Evolutionary conservation across 164 flowering plant genomes (phyloP), one percentile per base, ranked within the genome.

Genomic region (Malania oleifera): DNA sequence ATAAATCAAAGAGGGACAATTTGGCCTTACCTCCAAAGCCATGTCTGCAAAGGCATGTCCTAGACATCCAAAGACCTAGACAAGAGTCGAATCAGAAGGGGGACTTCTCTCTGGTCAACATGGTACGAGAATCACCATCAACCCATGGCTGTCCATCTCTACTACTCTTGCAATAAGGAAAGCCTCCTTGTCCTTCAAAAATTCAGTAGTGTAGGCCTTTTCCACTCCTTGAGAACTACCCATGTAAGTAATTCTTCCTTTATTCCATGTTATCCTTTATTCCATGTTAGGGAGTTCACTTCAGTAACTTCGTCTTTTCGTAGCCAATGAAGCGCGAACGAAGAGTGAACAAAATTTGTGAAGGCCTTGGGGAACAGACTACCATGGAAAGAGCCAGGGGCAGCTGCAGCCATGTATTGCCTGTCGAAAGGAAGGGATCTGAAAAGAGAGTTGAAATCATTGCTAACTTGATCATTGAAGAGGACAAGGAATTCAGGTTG

Each of bases 271-370:
- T n/a, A n/a, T n/a, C n/a, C n/a, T n/a, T n/a, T n/a, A n/a, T n/a
- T 67, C 61, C 56, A 61, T 14, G 63, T 50, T 7, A 29, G 54
- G 18, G 44, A 31, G 9, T 34, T 56, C 38, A 61, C 67, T 3
- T 40, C 28, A 23, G 75, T 70, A 0, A 68, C 66, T 34, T 22
- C n/a, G n/a, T n/a, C n/a, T n/a, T n/a, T 31, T 3, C 73, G 54
- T 10, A 75, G 61, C 79, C 79, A 75, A 0, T 75, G 73, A 2
- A 71, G 49, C 0, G 75, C 52, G 44, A 28, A 50, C 12, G 66
- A 62, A 0, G 56, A 27, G 35, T 3, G 13, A 7, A 52, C 18
- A 10, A 52, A 18, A n/a, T 52, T 17, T 1, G 29, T 7, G 35
- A 38, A 52, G 11, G 56, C 15, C 20, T 52, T 8, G n/a, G 56